Conservation (phyloP, 2,329 filamentous ascomycete genomes). For the Fusarium circinatum region DNA sequence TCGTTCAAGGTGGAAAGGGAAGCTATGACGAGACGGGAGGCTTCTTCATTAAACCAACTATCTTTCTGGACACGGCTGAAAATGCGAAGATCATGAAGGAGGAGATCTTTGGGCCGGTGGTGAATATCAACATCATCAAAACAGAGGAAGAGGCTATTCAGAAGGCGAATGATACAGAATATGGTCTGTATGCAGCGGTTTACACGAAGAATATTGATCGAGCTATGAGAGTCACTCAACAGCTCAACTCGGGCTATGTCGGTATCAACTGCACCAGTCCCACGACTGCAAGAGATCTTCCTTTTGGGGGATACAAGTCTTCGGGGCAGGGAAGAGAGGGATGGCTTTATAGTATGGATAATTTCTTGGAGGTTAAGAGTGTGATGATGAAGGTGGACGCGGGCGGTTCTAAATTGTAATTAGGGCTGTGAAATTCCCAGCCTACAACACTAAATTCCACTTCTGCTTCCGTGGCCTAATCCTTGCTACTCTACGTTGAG, state of each 20-base stretch:
- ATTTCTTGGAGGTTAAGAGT: constrained; percentile 36
- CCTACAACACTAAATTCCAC: no score
- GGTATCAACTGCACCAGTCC: constrained; percentile 61
- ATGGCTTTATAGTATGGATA: constrained; percentile 27
- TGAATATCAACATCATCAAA: constrained; percentile 61
- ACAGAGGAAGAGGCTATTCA: constrained; percentile 48
- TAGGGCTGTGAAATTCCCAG: no score
- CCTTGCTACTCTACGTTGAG: no score
- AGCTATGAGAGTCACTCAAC: constrained; percentile 58
- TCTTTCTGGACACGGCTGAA: constrained; percentile 39
- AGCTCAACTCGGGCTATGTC: constrained; percentile 68
- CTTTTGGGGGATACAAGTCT: constrained; percentile 31
- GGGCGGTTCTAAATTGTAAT: constrained; percentile 5
- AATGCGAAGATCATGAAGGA: constrained; percentile 62
- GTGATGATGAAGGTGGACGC: constrained; percentile 35
- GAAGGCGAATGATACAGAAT: constrained; percentile 57
- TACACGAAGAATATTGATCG: constrained; percentile 65
- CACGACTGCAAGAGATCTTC: constrained; percentile 8
- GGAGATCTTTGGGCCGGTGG: constrained; percentile 73
- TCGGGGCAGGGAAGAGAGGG: constrained; percentile 31
- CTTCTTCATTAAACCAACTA: constrained; percentile 30
- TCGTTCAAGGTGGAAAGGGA: constrained; percentile 18
- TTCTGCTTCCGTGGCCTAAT: no score
- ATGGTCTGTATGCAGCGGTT: constrained; percentile 65
- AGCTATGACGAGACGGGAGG: constrained; percentile 10